Evolutionary conservation across 2,329 filamentous ascomycete species (phyloP), one percentile per base, ranked within the genome.

Genomic region (Hypoxylon sp.): DNA sequence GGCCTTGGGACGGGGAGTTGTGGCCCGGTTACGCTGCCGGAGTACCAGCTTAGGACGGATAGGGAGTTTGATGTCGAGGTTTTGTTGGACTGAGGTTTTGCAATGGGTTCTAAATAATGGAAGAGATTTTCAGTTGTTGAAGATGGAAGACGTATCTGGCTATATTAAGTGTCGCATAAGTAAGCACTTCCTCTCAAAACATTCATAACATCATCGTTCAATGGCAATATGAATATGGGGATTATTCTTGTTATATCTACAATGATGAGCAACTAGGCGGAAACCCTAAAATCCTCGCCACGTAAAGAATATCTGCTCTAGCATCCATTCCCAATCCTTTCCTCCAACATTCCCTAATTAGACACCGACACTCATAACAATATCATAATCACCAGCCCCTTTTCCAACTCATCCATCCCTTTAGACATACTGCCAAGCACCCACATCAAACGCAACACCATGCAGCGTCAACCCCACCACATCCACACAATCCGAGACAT

Each of bases 1-100:
- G 84, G 84, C 0, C 60, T 87, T 21, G 84, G 84, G 0, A 85
- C 80, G 7, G 84, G 78, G 5, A 83, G 79, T 38, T 87, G 84
- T 67, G 84, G 84, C 16, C 82, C 82, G 0, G 77, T 76, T 47
- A 81, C 79, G 13, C 51, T 80, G 67, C 72, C 73, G 3, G 44
- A 75, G 65, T 80, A 82, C 61, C 71, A 73, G 55, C 67, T 81
- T 11, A 64, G 64, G 60, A 71, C 70, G 17, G 67, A 70, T 48
- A 63, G 63, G 34, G 71, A 74, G 52, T 79, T 76, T 59, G 70
- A 75, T 41, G 68, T 74, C 21, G 74, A 77, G 64, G 40, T 79
- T 15, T 32, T 78, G 9, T 49, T 79, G 36, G 76, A 79, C 49
- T 78, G 53, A 61, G 27, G 12, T 23, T 13, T 27, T 11, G 64